phyloP scores from a whole-genome alignment of 2,329 filamentous ascomycete genomes.

The Tolypocladium tundrense region DNA sequence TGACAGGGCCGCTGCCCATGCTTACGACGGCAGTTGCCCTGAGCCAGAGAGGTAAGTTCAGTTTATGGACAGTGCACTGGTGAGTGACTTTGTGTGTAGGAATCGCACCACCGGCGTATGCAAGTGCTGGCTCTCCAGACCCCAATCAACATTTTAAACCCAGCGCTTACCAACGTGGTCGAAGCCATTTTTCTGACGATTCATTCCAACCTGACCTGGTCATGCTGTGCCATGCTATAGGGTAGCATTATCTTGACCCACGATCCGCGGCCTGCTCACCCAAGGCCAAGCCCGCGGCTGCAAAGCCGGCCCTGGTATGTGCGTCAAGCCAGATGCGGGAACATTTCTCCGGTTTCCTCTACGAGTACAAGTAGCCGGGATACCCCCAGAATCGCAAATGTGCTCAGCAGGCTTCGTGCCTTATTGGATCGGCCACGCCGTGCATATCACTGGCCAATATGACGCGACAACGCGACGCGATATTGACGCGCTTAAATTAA shows the following conservation, averaged over 20 bases:
- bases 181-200: not conserved
- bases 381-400: not conserved
- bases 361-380: not conserved
- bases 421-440: not conserved
- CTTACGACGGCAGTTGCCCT: not conserved
- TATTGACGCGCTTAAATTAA: not conserved
- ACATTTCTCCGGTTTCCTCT: not conserved
- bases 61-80: not conserved
- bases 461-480: not conserved
- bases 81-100: not conserved
- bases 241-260: not conserved
- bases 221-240: not conserved
- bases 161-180: no score
- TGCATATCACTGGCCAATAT: not conserved
- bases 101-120: no score
- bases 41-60: not conserved
- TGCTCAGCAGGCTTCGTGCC: not conserved
- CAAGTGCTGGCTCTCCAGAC: no score
- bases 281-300: not conserved
- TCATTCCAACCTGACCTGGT: no score
- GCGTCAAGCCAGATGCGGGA: not conserved
- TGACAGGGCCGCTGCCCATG: not conserved
- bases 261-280: not conserved
- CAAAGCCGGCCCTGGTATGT: not conserved
- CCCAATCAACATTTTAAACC: not conserved